Percentiles rank a stretch among this genome's conserved stretches.
Evolutionary conservation across 2,329 filamentous ascomycete species (phyloP).

Genomic region (Neopestalotiopsis rosae): DNA sequence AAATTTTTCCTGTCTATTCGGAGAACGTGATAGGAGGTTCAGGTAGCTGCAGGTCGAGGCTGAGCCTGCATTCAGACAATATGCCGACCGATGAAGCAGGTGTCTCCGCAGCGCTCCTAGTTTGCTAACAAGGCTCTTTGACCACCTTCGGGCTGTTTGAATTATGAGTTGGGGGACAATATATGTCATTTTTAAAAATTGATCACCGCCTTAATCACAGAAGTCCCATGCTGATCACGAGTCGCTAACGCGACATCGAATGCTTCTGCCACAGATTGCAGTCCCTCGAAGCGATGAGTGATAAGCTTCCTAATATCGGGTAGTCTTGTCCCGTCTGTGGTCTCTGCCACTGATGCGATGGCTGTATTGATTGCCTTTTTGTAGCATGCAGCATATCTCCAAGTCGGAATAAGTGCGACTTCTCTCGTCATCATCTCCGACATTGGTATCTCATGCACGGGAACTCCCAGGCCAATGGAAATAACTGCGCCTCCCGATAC

Average conservation of each 20-base stretch:
- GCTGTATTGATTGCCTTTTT: background rate
- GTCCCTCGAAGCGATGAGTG: background rate
- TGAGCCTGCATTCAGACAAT: too few relatives aligned
- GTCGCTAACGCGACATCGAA: background rate
- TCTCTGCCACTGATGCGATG: background rate
- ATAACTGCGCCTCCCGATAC: constrained; percentile 50
- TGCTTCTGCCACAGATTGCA: background rate
- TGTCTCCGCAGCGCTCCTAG: too few relatives aligned
- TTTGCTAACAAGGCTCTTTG: too few relatives aligned
- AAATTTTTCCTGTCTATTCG: too few relatives aligned
- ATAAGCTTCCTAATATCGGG: background rate
- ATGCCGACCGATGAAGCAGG: too few relatives aligned
- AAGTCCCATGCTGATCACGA: background rate
- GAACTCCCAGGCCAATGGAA: constrained; percentile 76
- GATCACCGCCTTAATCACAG: background rate
- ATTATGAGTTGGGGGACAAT: background rate
- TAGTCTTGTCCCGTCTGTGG: background rate
- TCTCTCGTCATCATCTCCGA: constrained; percentile 72
- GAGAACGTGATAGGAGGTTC: too few relatives aligned
- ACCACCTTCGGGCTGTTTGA: background rate
- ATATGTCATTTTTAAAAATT: background rate
- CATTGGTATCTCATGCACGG: constrained; percentile 72
- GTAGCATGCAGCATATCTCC: background rate
- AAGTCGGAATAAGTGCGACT: constrained; percentile 62
- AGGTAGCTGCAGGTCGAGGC: too few relatives aligned